Evolutionary conservation across 495 filamentous ascomycete genomes (phyloP).

Genomic region (Cercophora newfieldiana): DNA sequence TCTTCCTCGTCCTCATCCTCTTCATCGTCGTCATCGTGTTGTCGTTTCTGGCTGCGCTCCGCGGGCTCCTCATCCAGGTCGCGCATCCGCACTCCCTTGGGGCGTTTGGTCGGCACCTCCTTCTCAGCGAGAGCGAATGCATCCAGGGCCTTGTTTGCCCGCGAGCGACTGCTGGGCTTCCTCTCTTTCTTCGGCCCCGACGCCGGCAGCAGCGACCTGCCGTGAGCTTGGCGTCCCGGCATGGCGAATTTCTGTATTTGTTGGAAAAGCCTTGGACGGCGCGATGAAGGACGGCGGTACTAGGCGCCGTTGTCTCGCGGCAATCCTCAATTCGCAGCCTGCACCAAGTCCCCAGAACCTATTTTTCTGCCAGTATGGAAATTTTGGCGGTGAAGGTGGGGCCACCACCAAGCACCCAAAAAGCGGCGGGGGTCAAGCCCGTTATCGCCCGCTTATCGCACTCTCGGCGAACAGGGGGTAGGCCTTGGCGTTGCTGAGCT

Average conservation of each 20-base stretch:
- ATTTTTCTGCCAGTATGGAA: conserved; percentile 31
- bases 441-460: not conserved
- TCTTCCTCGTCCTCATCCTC: conserved; percentile 40
- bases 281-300: not conserved
- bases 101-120: conserved; percentile 42
- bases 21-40: conserved; percentile 54
- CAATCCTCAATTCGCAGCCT: not conserved
- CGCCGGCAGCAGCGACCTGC: conserved; percentile 45
- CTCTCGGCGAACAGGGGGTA: not conserved
- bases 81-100: conserved; percentile 44
- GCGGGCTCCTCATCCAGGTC: conserved; percentile 43
- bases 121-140: conserved; percentile 82
- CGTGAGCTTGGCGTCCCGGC: conserved; percentile 70
- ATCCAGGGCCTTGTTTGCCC: conserved; percentile 64
- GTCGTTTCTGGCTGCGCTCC: conserved; percentile 38
- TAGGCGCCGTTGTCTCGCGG: not conserved
- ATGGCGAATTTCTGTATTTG: conserved; percentile 40
- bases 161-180: conserved; percentile 33
- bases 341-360: conserved; percentile 16
- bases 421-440: not conserved
- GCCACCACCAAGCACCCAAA: not conserved
- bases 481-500: not conserved
- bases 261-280: not conserved
- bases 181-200: conserved; percentile 24
- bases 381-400: conserved; percentile 37